phyloP scores from a whole-genome alignment of 257 asterid species.

The Gentiana dahurica region DNA sequence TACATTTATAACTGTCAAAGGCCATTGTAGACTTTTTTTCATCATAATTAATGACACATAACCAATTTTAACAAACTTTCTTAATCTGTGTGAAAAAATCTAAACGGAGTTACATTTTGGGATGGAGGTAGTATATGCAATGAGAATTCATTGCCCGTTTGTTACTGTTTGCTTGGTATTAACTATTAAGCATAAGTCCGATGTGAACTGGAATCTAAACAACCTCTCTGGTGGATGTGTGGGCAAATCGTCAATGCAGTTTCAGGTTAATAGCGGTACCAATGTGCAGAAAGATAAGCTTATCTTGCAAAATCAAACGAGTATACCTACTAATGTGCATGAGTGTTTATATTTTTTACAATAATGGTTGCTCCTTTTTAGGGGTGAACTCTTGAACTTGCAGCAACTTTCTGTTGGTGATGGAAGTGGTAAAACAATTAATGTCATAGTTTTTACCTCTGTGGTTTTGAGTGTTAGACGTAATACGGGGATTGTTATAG shows the following conservation, averaged over 20 bases:
- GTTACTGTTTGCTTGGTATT: constrained; percentile 23
- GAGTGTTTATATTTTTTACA: constrained; percentile 29
- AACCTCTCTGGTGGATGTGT: constrained; percentile 40
- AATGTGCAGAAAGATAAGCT: constrained; percentile 18
- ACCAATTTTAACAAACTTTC: too few species aligned
- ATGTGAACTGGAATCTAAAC: constrained; percentile 19
- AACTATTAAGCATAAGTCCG: constrained; percentile 10
- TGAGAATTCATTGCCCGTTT: constrained; percentile 17
- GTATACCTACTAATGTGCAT: constrained; percentile 19
- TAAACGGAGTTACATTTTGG: too few species aligned
- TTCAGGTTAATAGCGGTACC: constrained; percentile 4
- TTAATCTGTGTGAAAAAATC: too few species aligned
- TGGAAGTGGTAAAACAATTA: constrained; percentile 14
- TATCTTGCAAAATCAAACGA: constrained; percentile 4
- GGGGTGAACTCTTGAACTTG: constrained; percentile 8
- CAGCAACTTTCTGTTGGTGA: constrained; percentile 11
- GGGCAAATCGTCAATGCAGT: constrained; percentile 16
- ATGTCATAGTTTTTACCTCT: constrained; percentile 7
- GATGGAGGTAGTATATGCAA: too few species aligned
- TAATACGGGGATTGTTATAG: too few species aligned
- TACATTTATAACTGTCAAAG: too few species aligned
- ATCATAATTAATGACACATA: too few species aligned
- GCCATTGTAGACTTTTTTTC: too few species aligned
- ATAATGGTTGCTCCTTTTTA: constrained; percentile 11
- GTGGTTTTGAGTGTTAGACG: too few species aligned